Percentiles rank a stretch among this genome's conserved stretches.
phyloP scores from a whole-genome alignment of 257 asterid genomes.

The Pogostemon cablin region DNA sequence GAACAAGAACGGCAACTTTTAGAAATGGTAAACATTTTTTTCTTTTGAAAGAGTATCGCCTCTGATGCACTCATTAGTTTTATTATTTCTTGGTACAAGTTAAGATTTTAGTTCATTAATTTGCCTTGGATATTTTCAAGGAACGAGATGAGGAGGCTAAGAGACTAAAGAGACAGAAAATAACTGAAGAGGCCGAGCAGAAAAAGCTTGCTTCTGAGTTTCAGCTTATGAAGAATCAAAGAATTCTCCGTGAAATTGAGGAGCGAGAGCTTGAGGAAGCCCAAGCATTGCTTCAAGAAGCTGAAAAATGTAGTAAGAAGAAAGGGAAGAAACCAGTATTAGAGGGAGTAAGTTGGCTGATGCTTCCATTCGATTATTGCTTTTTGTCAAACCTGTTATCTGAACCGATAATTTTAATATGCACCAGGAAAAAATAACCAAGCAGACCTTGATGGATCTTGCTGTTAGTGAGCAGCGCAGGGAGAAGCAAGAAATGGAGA shows the following conservation, averaged over 20 bases:
- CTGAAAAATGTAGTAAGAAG: constrained; percentile 49
- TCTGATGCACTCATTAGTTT: background rate
- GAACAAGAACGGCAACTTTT: constrained; percentile 90
- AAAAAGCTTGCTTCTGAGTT: constrained; percentile 39
- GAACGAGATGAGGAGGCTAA: constrained; percentile 89
- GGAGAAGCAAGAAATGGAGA: constrained; percentile 93
- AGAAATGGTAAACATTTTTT: constrained; percentile 71
- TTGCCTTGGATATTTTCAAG: constrained; percentile 37
- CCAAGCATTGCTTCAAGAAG: constrained; percentile 56
- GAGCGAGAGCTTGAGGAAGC: constrained; percentile 90
- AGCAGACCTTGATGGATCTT: constrained; percentile 66
- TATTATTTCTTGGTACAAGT: background rate
- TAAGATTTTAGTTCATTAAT: background rate
- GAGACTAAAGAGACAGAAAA: constrained; percentile 70
- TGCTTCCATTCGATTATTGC: background rate
- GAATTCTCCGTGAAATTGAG: constrained; percentile 83
- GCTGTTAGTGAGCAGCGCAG: constrained; percentile 74
- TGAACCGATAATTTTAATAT: constrained; percentile 14
- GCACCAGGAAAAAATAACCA: constrained; percentile 76
- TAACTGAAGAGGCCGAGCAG: constrained; percentile 46
- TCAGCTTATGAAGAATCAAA: constrained; percentile 75
- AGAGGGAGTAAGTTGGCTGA: constrained; percentile 66
- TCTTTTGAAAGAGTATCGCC: constrained; percentile 7
- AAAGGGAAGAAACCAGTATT: constrained; percentile 74
- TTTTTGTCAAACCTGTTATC: constrained; percentile 7